phyloP scores from a whole-genome alignment of 495 filamentous ascomycete species.

The Penicillium atrosanguineum region DNA sequence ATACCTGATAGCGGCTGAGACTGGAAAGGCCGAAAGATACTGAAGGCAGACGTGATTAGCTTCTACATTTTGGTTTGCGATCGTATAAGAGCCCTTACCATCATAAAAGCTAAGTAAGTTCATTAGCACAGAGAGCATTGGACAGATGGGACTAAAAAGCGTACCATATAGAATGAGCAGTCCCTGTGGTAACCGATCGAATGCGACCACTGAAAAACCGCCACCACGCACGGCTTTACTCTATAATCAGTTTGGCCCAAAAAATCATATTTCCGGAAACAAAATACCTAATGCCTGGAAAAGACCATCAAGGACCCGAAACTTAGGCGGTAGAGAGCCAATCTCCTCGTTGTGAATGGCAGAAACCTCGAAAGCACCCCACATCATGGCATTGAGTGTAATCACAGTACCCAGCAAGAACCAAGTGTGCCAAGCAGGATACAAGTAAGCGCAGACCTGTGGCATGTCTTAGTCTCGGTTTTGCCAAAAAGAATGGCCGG shows the following conservation, averaged over 20 bases:
- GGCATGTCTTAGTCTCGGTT: not conserved
- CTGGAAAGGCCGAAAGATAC: conserved; percentile 64
- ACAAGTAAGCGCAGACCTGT: conserved; percentile 68
- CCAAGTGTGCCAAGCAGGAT: conserved; percentile 71
- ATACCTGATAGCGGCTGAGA: conserved; percentile 49
- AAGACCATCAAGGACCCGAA: conserved; percentile 68
- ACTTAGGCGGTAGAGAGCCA: conserved; percentile 48
- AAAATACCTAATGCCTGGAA: conserved; percentile 67
- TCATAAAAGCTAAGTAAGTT: conserved; percentile 63
- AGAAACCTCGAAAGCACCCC: conserved; percentile 74
- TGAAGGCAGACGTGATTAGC: conserved; percentile 7
- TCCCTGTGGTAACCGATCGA: conserved; percentile 64
- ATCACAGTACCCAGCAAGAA: conserved; percentile 71
- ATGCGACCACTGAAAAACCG: conserved; percentile 76
- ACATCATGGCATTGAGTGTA: conserved; percentile 72
- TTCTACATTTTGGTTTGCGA: conserved; percentile 6
- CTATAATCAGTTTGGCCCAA: conserved; percentile 6
- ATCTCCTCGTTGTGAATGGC: conserved; percentile 66
- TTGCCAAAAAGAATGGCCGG: not conserved
- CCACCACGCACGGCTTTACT: conserved; percentile 66
- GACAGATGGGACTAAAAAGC: not conserved
- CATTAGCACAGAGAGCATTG: conserved; percentile 12
- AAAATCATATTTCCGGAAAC: not conserved
- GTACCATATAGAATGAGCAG: conserved; percentile 68
- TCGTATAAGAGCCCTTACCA: conserved; percentile 39